Evolutionary conservation across 768 basidiomycete genomes (phyloP), one percentile per base, ranked within the genome.

Genomic region (Lentinula detonsa): DNA sequence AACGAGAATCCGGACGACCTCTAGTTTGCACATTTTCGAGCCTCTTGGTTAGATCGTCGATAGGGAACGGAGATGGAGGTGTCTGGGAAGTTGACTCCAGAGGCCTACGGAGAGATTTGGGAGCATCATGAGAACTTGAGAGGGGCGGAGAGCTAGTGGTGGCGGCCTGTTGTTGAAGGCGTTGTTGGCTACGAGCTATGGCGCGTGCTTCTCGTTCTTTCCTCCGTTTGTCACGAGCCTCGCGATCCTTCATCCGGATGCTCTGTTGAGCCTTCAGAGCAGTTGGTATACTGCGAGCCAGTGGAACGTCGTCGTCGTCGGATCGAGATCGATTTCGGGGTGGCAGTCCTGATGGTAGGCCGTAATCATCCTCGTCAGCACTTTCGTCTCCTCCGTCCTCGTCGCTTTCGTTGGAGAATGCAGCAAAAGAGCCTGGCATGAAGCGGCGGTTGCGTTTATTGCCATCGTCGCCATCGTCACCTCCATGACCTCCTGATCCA

Each of bases 201-300:
- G 63, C 53, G 42, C 65, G 62, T 43, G 62, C 64, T 56, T 74
- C 76, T 31, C 82, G 78, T 45, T 85, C 81, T 46, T 77, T 71
- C 65, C 79, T 78, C 56, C 85, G 78, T 62, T 81, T 78, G 39
- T 86, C 82, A 34, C 83, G 76, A 69, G 93, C 90, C 63, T 88
- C 84, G 40, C 80, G 79, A 23, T 90, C 85, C 68, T 91, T 82
- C 49, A 78, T 77, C 18, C 91, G 83, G 58, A 96, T 90, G 5
- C 88, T 86, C 66, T 84, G 85, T 67, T 96, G 94, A 9, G 92
- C 93, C 3, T 78, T 82, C 61, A 96, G 73, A 3, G 94, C 94
- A 1, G 86, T 87, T 4, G 93, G 94, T 59, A 93, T 91, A 34
- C 86, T 80, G 64, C 83, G 85, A 2, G 93, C 94, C 15, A 96